These are phyloP conservation scores for Fragaria iinumae DNA, from an alignment of 306 rosid genomes.

Conservation along the genomic window DNA sequence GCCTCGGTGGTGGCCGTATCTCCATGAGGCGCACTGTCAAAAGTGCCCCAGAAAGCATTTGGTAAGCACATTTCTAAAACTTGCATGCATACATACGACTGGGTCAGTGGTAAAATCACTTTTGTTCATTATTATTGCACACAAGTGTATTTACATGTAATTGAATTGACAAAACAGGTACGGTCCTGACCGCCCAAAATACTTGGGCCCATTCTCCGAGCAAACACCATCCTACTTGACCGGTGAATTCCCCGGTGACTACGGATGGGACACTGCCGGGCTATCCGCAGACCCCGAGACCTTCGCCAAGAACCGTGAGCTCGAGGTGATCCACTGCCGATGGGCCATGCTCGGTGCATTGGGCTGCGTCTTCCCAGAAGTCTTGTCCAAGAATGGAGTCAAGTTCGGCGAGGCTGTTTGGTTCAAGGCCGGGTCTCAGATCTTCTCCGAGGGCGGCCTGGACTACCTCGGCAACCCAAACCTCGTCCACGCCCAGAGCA, in stretches of 20 bases:
- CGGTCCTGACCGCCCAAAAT: slow-evolving; percentile 97
- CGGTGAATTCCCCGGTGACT: slow-evolving; percentile 96
- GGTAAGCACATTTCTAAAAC: slow-evolving; percentile 39
- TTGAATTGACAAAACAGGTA: slow-evolving; percentile 50
- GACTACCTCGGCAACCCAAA: slow-evolving; percentile 98
- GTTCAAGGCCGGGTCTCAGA: slow-evolving; percentile 97
- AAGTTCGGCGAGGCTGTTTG: slow-evolving; percentile 93
- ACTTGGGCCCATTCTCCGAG: slow-evolving; percentile 97
- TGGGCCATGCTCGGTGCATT: slow-evolving; percentile 98
- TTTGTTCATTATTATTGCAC: neutral
- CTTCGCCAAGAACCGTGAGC: slow-evolving; percentile 90
- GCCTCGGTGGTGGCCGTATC: slow-evolving; percentile 54
- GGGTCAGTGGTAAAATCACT: neutral
- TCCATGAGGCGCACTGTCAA: slow-evolving; percentile 84
- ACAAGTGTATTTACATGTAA: neutral
- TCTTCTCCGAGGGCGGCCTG: slow-evolving; percentile 93
- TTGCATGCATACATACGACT: neutral
- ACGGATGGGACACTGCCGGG: slow-evolving; percentile 99
- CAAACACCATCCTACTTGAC: slow-evolving; percentile 94
- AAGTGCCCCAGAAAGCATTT: slow-evolving; percentile 88
- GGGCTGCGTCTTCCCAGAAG: slow-evolving; percentile 82
- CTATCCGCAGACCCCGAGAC: slow-evolving; percentile 97
- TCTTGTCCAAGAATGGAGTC: slow-evolving; percentile 84
- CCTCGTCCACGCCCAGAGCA: slow-evolving; percentile 91
- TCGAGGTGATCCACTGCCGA: slow-evolving; percentile 85